Evolutionary conservation across 768 basidiomycete genomes (phyloP).

Genomic region (Serendipita indica): DNA sequence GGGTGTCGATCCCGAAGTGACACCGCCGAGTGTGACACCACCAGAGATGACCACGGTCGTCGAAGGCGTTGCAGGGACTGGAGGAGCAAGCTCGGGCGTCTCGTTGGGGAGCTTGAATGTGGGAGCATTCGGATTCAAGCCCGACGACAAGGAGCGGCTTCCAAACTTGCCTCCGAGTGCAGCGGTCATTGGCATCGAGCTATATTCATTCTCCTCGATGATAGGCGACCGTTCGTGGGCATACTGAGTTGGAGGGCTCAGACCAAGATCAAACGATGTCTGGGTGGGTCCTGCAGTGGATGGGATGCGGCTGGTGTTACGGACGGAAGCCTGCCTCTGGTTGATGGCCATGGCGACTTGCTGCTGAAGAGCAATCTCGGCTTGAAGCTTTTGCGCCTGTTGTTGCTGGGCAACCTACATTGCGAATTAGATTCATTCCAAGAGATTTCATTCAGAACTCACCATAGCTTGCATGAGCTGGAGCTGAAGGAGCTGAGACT

Average conservation of each 20-base stretch:
- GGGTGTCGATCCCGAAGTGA: constrained; percentile 16
- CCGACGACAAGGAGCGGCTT: constrained; percentile 28
- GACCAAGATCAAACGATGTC: constrained; percentile 48
- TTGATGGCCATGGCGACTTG: constrained; percentile 12
- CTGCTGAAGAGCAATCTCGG: constrained; percentile 13
- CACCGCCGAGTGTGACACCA: constrained; percentile 46
- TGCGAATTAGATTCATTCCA: neutral
- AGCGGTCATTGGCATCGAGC: constrained; percentile 68
- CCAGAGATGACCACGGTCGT: constrained; percentile 58
- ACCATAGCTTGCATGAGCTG: constrained; percentile 10
- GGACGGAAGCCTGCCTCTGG: constrained; percentile 30
- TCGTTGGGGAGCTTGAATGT: constrained; percentile 21
- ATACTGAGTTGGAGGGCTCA: constrained; percentile 17
- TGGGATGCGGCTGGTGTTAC: constrained; percentile 37
- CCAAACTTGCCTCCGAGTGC: constrained; percentile 64
- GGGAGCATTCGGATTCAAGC: constrained; percentile 29
- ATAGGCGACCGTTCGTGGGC: constrained; percentile 31
- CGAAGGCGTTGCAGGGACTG: constrained; percentile 38
- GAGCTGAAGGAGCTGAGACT: constrained; percentile 10
- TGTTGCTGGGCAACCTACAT: constrained; percentile 40
- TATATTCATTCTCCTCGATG: constrained; percentile 26
- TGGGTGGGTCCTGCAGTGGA: constrained; percentile 60
- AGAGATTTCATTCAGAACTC: neutral
- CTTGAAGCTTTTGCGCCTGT: constrained; percentile 28
- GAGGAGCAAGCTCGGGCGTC: constrained; percentile 10